These are phyloP conservation scores for Dactylis glomerata DNA, from an alignment of 176 grass and related monocot species.

Conservation along the genomic window DNA sequence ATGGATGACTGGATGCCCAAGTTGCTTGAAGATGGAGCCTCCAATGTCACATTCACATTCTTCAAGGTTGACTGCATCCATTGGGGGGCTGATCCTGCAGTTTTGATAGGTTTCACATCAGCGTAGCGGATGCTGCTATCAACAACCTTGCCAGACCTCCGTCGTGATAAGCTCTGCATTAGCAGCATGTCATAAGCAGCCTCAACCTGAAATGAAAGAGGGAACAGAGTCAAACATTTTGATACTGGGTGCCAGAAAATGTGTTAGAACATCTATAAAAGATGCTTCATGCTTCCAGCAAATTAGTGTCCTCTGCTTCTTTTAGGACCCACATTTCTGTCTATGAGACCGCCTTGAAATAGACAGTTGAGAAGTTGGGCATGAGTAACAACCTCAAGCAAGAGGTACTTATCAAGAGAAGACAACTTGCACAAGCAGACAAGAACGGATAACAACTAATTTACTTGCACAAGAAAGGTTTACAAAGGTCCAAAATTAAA, in stretches of 20 bases:
- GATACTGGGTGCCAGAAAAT: neutral
- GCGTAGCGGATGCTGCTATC: constrained; percentile 77
- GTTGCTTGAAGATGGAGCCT: constrained; percentile 53
- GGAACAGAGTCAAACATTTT: constrained; percentile 16
- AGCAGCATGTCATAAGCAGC: constrained; percentile 91
- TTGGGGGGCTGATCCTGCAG: constrained; percentile 41
- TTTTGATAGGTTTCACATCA: constrained; percentile 82
- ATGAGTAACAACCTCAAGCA: constrained; percentile 32
- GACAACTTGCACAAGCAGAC: constrained; percentile 34
- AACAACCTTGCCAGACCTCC: constrained; percentile 87
- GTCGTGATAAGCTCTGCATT: constrained; percentile 79
- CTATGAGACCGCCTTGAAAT: constrained; percentile 17
- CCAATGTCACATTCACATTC: constrained; percentile 66
- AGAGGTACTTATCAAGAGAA: constrained; percentile 43
- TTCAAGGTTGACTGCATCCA: constrained; percentile 78
- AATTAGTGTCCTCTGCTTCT: neutral
- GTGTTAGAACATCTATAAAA: neutral
- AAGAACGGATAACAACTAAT: constrained; percentile 22
- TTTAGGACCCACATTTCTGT: neutral
- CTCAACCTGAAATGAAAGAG: constrained; percentile 67
- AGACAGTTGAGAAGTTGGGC: constrained; percentile 24
- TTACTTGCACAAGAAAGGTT: constrained; percentile 31
- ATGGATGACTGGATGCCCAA: constrained; percentile 71
- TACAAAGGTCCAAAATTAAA: neutral
- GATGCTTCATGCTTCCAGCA: constrained; percentile 25